These are phyloP conservation scores for Solanum clarkiae DNA, from an alignment of 257 asterid species.

Conservation along the genomic window DNA sequence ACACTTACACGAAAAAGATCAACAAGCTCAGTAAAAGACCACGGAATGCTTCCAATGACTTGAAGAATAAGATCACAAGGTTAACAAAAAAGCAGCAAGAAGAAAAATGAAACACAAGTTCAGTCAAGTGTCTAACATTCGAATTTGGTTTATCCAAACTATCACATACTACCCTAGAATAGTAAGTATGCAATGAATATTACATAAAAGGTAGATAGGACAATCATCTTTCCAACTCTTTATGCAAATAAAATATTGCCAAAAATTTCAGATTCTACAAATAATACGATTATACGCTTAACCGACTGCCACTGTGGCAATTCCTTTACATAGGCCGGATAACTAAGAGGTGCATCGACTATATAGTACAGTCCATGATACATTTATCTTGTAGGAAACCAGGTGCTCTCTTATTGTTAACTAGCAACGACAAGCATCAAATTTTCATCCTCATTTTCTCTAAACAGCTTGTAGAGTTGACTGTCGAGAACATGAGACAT, in stretches of 20 bases:
- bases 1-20: conserved; percentile 12
- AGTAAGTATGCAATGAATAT: neutral
- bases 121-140: neutral
- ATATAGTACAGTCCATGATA: neutral
- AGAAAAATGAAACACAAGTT: neutral
- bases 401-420: neutral
- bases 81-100: neutral
- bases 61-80: neutral
- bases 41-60: neutral
- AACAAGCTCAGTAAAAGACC: neutral
- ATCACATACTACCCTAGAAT: neutral
- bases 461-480: neutral
- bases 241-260: neutral
- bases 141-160: neutral
- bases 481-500: neutral
- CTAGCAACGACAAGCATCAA: neutral
- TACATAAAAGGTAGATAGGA: neutral
- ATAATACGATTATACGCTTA: neutral
- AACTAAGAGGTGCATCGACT: neutral
- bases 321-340: neutral
- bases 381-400: neutral
- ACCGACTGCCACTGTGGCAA: neutral
- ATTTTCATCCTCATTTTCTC: neutral
- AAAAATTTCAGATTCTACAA: neutral
- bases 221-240: neutral